Evolutionary conservation across 345 rosid species (phyloP).

Genomic region (Streptanthus diversifolius): DNA sequence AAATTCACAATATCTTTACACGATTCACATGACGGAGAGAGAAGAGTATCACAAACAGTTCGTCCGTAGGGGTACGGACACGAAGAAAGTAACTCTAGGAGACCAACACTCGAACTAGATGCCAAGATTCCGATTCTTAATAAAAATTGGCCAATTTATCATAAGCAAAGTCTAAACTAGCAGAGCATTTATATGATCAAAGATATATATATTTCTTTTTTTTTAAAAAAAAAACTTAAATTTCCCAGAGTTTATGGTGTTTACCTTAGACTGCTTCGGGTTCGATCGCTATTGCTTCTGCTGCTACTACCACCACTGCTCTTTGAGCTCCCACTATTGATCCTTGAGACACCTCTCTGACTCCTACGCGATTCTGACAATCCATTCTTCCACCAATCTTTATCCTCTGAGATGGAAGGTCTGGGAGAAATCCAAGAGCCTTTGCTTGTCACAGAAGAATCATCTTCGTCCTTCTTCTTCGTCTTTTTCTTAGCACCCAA

Average conservation of each 20-base stretch:
- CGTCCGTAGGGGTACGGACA: background rate
- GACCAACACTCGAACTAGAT: background rate
- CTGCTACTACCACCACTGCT: conserved; percentile 48
- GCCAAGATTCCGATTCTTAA: background rate
- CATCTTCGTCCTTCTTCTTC: conserved; percentile 38
- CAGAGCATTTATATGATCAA: background rate
- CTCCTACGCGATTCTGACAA: conserved; percentile 36
- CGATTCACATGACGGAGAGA: background rate
- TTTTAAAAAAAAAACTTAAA: background rate
- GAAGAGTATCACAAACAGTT: background rate
- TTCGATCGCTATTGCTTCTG: conserved; percentile 42
- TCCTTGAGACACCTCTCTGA: conserved; percentile 35
- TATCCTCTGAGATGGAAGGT: conserved; percentile 47
- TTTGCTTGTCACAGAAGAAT: conserved; percentile 14
- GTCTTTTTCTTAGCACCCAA: conserved; percentile 45
- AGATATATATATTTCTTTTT: too few species aligned
- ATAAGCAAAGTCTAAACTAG: background rate
- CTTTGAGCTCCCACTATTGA: conserved; percentile 42
- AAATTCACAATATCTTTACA: background rate
- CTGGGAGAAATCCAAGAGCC: conserved; percentile 40
- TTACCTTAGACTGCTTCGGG: conserved; percentile 41
- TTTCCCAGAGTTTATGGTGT: background rate
- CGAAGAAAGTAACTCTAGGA: background rate
- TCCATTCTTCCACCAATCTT: conserved; percentile 72
- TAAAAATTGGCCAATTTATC: too few species aligned